Evolutionary conservation across 2,329 filamentous ascomycete species (phyloP), one percentile per base, ranked within the genome.

Genomic region (Beauveria scarabaeidicola): DNA sequence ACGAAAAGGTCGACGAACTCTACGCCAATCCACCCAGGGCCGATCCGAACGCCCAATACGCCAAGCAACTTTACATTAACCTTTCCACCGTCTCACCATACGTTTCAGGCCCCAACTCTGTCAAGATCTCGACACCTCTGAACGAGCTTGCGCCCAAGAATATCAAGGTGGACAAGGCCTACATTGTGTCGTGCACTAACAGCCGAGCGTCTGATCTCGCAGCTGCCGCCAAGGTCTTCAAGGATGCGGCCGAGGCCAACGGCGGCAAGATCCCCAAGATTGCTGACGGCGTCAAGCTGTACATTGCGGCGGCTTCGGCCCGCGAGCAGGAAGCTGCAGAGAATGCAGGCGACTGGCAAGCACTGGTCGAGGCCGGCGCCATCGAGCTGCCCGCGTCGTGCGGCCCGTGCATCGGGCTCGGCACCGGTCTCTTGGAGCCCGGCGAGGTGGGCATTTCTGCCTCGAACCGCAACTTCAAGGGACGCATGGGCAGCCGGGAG

Each of bases 171-270:
- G 76, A 97, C 76, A 91, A 89, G 69, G 91, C 90, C 0, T 97
- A 96, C 70, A 78, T 97, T 0, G 87, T 97, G 0, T 91, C 87
- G 0, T 97, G 93, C 77, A 97, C 93, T 6, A 97, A 97, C 74
- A 87, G 84, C 0, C 81, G 93, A 53, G 82, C 85, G 10, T 91
- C 89, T 0, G 93, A 97, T 70, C 78, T 97, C 15, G 85, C 85
- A 0, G 86, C 88, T 0, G 93, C 93, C 1, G 92, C 91, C 1
- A 83, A 82, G 50, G 92, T 97, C 2, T 96, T 97, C 80, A 85
- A 83, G 59, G 88, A 93, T 43, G 90, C 89, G 1, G 83, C 87
- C 0, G 82, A 84, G 59, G 78, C 77, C 36, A 82, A 83, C 58
- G 77, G 77, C 25, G 88, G 85, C 15, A 77, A 80, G 59, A 74